Percentiles rank a stretch among this genome's conserved stretches.
Evolutionary conservation across 1,284 basidiomycete genomes (phyloP).

Genomic region (Crepidotus sp.): DNA sequence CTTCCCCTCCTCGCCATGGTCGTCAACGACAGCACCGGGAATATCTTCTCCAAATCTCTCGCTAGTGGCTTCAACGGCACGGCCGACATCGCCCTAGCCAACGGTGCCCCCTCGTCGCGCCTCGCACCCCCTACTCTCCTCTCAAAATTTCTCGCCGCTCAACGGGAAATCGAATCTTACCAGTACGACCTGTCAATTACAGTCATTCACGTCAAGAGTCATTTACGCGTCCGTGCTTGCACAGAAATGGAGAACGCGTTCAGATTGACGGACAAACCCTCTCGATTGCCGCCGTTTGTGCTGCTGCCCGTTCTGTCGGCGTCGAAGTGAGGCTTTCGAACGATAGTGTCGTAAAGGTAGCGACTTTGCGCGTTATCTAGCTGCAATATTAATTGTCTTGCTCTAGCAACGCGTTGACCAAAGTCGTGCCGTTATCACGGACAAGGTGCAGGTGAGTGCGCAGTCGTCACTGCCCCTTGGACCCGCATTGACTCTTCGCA

Average conservation of each 20-base stretch:
- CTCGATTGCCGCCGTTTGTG: slow-evolving; percentile 65
- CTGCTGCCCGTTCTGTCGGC: slow-evolving; percentile 51
- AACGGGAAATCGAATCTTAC: slow-evolving; percentile 32
- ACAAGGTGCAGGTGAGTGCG: slow-evolving; percentile 63
- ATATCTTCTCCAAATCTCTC: slow-evolving; percentile 1
- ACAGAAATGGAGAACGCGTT: slow-evolving; percentile 37
- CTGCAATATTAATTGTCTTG: background rate
- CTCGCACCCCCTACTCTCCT: slow-evolving; percentile 20
- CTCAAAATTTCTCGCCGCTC: slow-evolving; percentile 27
- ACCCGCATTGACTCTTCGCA: no score
- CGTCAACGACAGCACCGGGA: slow-evolving; percentile 15
- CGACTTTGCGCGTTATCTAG: background rate
- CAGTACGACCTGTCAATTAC: slow-evolving; percentile 24
- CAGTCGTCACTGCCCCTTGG: no score
- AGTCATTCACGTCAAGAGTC: slow-evolving; percentile 1
- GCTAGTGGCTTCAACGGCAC: slow-evolving; percentile 8
- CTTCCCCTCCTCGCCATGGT: slow-evolving; percentile 13
- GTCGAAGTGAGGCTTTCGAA: slow-evolving; percentile 46
- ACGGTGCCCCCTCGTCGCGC: background rate
- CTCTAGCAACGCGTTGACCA: slow-evolving; percentile 42
- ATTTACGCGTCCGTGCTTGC: slow-evolving; percentile 3
- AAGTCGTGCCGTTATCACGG: slow-evolving; percentile 54
- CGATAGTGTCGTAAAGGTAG: slow-evolving; percentile 34
- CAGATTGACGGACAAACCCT: slow-evolving; percentile 65
- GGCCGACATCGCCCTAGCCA: background rate